Evolutionary conservation across 1,284 basidiomycete species (phyloP), one percentile per base, ranked within the genome.

Genomic region (Ganoderma boninense): DNA sequence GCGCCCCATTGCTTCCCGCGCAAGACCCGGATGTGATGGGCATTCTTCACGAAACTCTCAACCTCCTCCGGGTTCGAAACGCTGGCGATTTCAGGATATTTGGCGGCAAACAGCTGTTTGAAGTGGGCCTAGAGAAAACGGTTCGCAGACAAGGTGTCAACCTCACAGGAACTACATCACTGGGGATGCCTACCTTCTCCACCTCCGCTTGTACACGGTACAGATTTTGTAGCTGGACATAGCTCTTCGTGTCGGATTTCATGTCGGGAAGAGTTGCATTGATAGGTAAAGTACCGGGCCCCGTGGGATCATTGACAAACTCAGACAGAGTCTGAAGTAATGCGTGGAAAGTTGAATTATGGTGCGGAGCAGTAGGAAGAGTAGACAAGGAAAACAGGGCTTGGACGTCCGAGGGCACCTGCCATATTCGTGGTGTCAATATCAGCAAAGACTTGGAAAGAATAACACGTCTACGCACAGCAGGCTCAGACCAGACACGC

Each of bases 41-140:
- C 89, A 76, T 99, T 97, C 86, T 94, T 97, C 62, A 97, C 93
- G 78, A 99, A 99, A 8, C 87, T 84, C 76, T 95, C 93, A 4
- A 98, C 84, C 59, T 95, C 79, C 0, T 82, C 84, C 52, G 90
- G 79, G 59, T 86, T 84, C 23, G 90, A 78, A 59, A 89, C 60
- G 32, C 76, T 69, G 13, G 73, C 73, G 7, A 71, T 10, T 14
- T 77, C 72, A 5, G 80, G 79, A 64, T 73, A 72, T 20, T 67
- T 73, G 66, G 71, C 59, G 13, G 46, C 61, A 14, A 80, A 73
- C 8, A 78, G 35, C 42, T 72, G 76, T 65, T 75, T 78, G 69
- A 82, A 77, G 26, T 78, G 76, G 29, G 71, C 71, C 73, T 79
- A 11, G 8, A 26, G 32, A 26, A 56, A 20, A 29, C 23, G 18